Evolutionary conservation across 164 flowering plant species (phyloP), one percentile per base, ranked within the genome.

Genomic region (Aristolochia contorta): DNA sequence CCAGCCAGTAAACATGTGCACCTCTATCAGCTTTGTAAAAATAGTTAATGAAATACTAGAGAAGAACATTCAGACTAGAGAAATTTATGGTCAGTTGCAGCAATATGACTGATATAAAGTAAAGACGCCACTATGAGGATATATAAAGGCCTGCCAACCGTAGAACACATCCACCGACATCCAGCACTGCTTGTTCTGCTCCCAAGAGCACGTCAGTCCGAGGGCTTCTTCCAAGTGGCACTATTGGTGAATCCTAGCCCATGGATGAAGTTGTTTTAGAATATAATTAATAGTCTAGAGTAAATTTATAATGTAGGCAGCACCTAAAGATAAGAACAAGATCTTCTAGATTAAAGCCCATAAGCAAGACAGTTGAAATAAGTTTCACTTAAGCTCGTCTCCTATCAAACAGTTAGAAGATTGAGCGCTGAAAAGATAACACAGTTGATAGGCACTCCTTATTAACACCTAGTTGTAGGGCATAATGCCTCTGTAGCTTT

Each of bases 71-170:
- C 9, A 6, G 43, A 37, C 3, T 4, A 10, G 7, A 37, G 10
- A 37, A 37, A 37, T 37, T 37, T 37, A 10, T 37, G 43, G 43
- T 37, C 43, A 10, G 12, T 37, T 37, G 43, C 43, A 6, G 43
- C 43, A 37, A 10, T 37, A 37, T 10, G 12, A 37, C 30, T 1
- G 59, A n/a, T 45, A 22, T 10, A 53, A 53, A 27, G 30, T 53
- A 23, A 12, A 15, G 25, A 22, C 2, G 16, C 30, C 12, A 23
- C 30, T 18, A 12, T 1, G 30, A 87, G 98, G 98, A 92, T 92
- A 92, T 92, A 64, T 92, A 92, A 67, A 93, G 96, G 67, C 96
- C 99, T 16, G 95, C 92, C 78, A 93, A 68, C 79, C 99, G 81
- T 73, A 90, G 75, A 57, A 93, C 90, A 75, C 82, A 82, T 43